A percentile compares a stretch with the other conserved stretches of the same genome.
These are phyloP conservation scores for Talaromyces sp. DNA, from an alignment of 2,329 filamentous ascomycete species.

Conservation along the genomic window DNA sequence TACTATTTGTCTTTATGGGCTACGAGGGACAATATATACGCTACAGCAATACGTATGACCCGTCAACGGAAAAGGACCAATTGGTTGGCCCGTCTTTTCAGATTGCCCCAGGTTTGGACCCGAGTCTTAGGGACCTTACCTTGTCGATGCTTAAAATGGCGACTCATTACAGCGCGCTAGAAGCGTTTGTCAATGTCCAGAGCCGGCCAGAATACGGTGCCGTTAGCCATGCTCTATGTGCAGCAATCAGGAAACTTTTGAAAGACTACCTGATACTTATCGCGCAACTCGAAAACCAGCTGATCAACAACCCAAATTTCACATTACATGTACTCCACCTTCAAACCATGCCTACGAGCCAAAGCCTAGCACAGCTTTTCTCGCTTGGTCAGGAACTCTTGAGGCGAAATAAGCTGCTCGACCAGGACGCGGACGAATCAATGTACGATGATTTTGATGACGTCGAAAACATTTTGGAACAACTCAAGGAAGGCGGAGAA, in stretches of 20 bases:
- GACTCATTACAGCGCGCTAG: constrained; percentile 84
- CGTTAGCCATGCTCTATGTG: constrained; percentile 92
- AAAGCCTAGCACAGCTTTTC: constrained; percentile 89
- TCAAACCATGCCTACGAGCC: constrained; percentile 81
- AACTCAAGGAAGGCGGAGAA: constrained; percentile 79
- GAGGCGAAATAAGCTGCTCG: constrained; percentile 79
- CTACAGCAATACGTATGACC: constrained; percentile 76
- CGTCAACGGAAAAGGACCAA: constrained; percentile 77
- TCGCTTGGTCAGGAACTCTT: constrained; percentile 80
- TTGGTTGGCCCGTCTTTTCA: constrained; percentile 76
- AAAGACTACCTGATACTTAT: constrained; percentile 93
- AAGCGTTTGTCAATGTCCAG: constrained; percentile 90
- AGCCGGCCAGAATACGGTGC: constrained; percentile 88
- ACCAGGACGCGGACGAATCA: constrained; percentile 63
- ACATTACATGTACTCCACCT: constrained; percentile 91
- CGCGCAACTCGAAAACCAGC: constrained; percentile 88
- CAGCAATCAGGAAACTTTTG: constrained; percentile 83
- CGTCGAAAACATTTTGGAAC: constrained; percentile 89
- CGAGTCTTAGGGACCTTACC: constrained; percentile 82
- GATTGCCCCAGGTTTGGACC: constrained; percentile 78
- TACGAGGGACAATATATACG: constrained; percentile 97
- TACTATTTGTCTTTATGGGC: constrained; percentile 95
- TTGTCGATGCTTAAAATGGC: constrained; percentile 89
- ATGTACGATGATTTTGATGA: constrained; percentile 69
- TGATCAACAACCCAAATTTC: constrained; percentile 80